These are phyloP conservation scores for Tulasnella sp. DNA, from an alignment of 768 basidiomycete species.

Conservation along the genomic window DNA sequence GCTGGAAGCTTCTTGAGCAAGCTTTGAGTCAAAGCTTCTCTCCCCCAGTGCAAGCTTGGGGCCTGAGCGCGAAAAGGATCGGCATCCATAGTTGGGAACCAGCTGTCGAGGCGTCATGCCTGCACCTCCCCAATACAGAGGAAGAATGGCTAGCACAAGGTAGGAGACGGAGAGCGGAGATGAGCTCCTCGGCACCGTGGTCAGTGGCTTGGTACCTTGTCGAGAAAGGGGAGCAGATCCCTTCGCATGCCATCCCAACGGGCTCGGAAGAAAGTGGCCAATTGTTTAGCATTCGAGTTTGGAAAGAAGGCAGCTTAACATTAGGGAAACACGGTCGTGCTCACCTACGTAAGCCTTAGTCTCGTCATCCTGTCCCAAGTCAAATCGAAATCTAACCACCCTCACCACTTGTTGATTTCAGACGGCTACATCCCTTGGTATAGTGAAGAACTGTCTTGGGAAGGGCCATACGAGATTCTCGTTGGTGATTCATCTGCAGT, in stretches of 20 bases:
- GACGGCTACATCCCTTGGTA: not conserved
- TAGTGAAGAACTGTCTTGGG: not conserved
- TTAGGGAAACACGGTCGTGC: not conserved
- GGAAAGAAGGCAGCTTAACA: not conserved
- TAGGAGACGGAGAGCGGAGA: not conserved
- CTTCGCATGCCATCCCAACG: not conserved
- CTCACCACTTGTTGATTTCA: not conserved
- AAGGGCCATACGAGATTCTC: constrained; percentile 1
- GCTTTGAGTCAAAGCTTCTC: not conserved
- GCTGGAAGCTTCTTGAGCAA: not conserved
- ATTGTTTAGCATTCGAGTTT: not conserved
- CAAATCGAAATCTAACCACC: not conserved
- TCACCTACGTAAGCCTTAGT: not conserved
- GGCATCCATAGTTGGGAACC: not conserved
- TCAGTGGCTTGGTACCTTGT: not conserved
- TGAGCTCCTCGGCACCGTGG: not conserved
- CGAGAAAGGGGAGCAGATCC: not conserved
- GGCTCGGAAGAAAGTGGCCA: not conserved
- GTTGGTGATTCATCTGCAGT: not conserved
- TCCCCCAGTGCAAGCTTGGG: not conserved
- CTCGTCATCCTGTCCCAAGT: not conserved
- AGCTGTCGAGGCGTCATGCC: not conserved
- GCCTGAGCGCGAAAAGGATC: not conserved
- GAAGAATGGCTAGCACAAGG: not conserved
- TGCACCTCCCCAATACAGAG: not conserved